A percentile compares a stretch with the other conserved stretches of the same genome.
Conservation (phyloP, 1,284 basidiomycete species). For the Gymnopus androsaceus region DNA sequence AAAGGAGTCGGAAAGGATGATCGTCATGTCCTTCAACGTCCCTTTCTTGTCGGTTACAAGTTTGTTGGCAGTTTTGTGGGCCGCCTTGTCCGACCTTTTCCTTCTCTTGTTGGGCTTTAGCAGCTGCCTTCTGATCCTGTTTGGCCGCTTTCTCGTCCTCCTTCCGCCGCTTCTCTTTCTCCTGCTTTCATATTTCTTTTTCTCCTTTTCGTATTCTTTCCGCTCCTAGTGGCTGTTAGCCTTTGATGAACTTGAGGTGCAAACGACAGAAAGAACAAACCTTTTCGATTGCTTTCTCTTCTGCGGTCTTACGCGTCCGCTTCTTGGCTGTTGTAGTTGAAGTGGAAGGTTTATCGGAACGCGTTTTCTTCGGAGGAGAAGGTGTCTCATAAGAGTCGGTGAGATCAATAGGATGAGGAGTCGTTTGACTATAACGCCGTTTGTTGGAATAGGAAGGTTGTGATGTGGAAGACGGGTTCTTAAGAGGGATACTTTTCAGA, state of each 20-base stretch:
- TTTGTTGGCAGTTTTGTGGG: conserved; percentile 19
- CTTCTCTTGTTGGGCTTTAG: conserved; percentile 10
- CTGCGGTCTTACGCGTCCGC: neutral
- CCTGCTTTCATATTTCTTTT: too few species aligned
- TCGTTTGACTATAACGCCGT: neutral
- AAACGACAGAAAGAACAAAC: neutral
- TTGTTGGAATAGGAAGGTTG: neutral
- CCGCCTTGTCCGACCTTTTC: neutral
- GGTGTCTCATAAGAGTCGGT: neutral
- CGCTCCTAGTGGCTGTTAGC: too few species aligned
- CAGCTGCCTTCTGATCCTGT: neutral
- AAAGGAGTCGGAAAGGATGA: conserved; percentile 20
- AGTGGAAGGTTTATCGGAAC: neutral
- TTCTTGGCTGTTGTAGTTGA: neutral
- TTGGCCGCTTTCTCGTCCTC: neutral
- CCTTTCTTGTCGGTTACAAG: conserved; percentile 21
- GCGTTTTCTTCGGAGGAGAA: neutral
- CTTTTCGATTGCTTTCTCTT: neutral
- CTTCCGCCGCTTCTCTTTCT: neutral
- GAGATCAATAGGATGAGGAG: too few species aligned
- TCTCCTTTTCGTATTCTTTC: neutral
- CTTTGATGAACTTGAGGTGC: neutral
- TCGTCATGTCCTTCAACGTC: conserved; percentile 19
- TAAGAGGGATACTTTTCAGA: neutral
- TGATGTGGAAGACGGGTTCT: neutral